Evolutionary conservation across 768 basidiomycete genomes (phyloP), one percentile per base, ranked within the genome.

Genomic region (Leucocoprinus sp.): DNA sequence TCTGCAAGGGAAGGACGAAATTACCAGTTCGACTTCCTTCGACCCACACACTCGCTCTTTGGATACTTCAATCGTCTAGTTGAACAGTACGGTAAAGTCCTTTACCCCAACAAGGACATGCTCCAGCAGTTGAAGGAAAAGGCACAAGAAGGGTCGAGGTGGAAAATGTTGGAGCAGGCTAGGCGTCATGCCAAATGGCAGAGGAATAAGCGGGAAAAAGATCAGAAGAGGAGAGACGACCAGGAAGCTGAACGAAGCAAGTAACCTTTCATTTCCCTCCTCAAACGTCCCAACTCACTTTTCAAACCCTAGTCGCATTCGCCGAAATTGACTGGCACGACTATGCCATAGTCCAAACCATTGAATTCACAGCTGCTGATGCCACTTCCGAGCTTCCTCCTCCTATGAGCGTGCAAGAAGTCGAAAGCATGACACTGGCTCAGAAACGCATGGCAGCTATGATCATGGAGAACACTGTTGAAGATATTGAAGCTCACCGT

Each of bases 241-340:
- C 81, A 87, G 55, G 95, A 95, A 55, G 92, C 92, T 45, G 92
- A 96, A 58, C 74, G 82, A 66, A 74, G 90, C 80, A 59, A 56
- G 88, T 75, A 12, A 35, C n/a, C 14, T 49, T 26, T 43, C 23
- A 17, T 17, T 19, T 39, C 26, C 43, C 54, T 40, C 17, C 33
- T 27, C 41, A 27, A 27, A 12, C 8, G 33, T 52, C 17, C 55
- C 43, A 48, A 49, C 19, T 29, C 48, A 34, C 41, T 31, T 47
- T 24, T 1, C 22, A 9, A 22, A n/a, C n/a, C n/a, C 42, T 5
- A 85, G 88, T 81, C 64, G 95, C 93, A 4, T 93, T 96, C 58
- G 90, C 92, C 35, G 90, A 93, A 60, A 97, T 99, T 55, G 96
- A 99, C 60, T 99, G 96, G 96, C 92, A 99, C 57, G 96, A 98